These are phyloP conservation scores for Eremochloa ophiuroides DNA, from an alignment of 176 grass and related monocot species.

Conservation along the genomic window DNA sequence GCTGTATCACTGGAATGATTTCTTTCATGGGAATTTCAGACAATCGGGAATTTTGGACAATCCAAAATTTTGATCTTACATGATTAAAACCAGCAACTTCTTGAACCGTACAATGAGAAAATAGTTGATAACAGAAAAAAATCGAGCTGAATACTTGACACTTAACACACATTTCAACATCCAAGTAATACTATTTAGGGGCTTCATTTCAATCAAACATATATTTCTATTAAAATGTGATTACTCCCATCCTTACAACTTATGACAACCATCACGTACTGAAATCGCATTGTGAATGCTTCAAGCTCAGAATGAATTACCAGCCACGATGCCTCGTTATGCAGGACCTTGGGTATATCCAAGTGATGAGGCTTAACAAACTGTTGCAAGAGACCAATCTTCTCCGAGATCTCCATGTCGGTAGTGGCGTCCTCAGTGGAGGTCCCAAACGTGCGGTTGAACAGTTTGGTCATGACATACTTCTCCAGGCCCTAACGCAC, in stretches of 20 bases:
- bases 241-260: not conserved
- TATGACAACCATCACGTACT: not conserved
- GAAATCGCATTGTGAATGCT: not conserved
- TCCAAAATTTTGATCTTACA: not conserved
- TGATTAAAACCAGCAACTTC: not conserved
- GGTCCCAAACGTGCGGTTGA: constrained; percentile 55
- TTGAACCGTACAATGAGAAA: not conserved
- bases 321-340: constrained; percentile 84
- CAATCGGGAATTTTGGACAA: not conserved
- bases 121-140: not conserved
- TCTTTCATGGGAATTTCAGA: not conserved
- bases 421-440: constrained; percentile 45
- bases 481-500: constrained; percentile 72
- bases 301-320: constrained; percentile 29
- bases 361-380: constrained; percentile 88
- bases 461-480: constrained; percentile 89
- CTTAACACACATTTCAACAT: not conserved
- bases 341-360: constrained; percentile 74
- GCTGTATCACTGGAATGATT: not conserved
- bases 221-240: not conserved
- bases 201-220: not conserved
- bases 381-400: constrained; percentile 67
- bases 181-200: not conserved
- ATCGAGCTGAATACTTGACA: not conserved
- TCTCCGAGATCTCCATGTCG: constrained; percentile 63